Percentiles rank a stretch among this genome's conserved stretches.
These are phyloP conservation scores for Dictyostelium intermedium DNA, from an alignment of 78 protist genomes.

Conservation along the genomic window DNA sequence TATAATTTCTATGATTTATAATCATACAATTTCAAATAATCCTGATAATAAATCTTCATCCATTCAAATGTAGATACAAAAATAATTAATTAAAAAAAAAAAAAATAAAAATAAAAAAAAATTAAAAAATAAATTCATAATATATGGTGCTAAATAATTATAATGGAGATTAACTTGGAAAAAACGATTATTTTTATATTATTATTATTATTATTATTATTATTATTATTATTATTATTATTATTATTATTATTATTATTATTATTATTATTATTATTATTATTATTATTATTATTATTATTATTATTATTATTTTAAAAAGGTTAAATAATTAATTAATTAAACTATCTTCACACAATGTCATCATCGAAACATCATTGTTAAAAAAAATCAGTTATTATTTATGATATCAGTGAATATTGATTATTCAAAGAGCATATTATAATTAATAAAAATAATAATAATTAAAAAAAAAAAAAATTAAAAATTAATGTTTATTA, in stretches of 20 bases:
- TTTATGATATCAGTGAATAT: not conserved
- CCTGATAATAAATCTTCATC: not conserved
- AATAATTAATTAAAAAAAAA: not conserved
- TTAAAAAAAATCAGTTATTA: not conserved
- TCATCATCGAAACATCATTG: not conserved
- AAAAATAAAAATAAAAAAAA: not conserved
- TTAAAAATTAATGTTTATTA: too few species aligned
- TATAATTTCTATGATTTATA: slow-evolving; percentile 17
- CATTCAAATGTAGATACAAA: not conserved
- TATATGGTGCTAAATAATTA: not conserved
- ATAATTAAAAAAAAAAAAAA: not conserved
- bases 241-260: too few species aligned
- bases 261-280: too few species aligned
- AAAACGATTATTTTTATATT: not conserved
- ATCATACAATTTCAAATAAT: not conserved
- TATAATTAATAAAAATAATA: not conserved
- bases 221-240: too few species aligned
- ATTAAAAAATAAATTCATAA: not conserved
- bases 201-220: too few species aligned
- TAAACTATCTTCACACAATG: not conserved
- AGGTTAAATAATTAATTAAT: not conserved
- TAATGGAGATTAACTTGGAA: not conserved
- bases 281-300: too few species aligned
- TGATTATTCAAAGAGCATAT: not conserved
- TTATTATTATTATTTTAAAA: not conserved